Percentiles rank a stretch among this genome's conserved stretches.
Conservation (phyloP, 768 basidiomycete species). For the Boletus eberwhitei region DNA sequence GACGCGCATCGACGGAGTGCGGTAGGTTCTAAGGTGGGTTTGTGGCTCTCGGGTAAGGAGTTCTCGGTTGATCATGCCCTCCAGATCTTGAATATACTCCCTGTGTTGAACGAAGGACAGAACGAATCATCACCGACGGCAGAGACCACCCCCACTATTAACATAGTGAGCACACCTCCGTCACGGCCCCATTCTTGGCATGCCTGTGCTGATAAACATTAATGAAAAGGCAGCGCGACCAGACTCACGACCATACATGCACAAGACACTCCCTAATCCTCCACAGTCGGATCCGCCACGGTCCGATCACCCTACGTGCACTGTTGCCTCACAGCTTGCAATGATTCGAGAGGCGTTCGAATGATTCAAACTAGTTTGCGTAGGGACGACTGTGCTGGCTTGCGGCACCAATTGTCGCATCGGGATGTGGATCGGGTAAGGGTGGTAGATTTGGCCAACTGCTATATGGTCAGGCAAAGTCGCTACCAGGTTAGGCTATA, state of each 20-base stretch:
- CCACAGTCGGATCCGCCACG: background rate
- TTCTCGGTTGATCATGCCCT: background rate
- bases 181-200: background rate
- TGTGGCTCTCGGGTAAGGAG: background rate
- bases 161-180: background rate
- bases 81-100: constrained; percentile 4
- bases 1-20: background rate
- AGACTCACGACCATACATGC: background rate
- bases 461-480: background rate
- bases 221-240: constrained; percentile 6
- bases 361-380: background rate
- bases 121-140: background rate
- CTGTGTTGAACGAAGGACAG: constrained; percentile 6
- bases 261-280: constrained; percentile 10
- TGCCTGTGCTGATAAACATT: background rate
- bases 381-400: background rate
- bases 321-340: background rate
- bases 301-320: background rate
- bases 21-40: constrained; percentile 12
- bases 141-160: background rate
- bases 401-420: background rate
- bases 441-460: too few relatives aligned
- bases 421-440: background rate
- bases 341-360: background rate
- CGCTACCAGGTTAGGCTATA: background rate